Conservation (phyloP, 108 stramenopile species). For the Asterionellopsis glacialis region DNA sequence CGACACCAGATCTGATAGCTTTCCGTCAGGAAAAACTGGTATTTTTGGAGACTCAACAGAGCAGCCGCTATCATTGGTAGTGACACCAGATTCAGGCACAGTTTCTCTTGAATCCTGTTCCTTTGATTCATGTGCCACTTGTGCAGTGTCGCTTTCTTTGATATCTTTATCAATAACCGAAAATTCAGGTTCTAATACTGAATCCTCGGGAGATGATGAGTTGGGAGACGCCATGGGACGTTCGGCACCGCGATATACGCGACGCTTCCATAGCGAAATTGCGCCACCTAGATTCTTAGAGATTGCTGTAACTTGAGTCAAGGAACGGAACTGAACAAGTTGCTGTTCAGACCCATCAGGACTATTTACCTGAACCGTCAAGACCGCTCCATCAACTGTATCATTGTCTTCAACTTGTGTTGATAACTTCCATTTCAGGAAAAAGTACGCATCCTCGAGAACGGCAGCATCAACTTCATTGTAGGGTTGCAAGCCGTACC, state of each 20-base stretch:
- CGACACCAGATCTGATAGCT: neutral
- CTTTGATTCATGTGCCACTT: neutral
- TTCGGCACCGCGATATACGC: slow-evolving; percentile 58
- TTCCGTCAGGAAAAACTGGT: too few species aligned
- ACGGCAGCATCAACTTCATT: slow-evolving; percentile 40
- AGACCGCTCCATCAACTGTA: slow-evolving; percentile 6
- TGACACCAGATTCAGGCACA: too few species aligned
- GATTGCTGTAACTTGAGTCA: slow-evolving; percentile 51
- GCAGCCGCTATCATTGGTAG: too few species aligned
- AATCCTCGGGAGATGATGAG: too few species aligned
- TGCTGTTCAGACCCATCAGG: slow-evolving; percentile 44
- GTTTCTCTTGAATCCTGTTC: too few species aligned
- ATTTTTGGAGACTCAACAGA: too few species aligned
- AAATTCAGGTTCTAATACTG: neutral
- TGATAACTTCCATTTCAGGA: slow-evolving; percentile 52
- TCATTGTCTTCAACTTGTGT: slow-evolving; percentile 1
- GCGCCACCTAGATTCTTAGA: slow-evolving; percentile 54
- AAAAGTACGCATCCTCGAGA: slow-evolving; percentile 63
- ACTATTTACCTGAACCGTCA: slow-evolving; percentile 57
- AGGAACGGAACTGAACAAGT: slow-evolving; percentile 57
- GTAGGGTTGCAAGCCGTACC: slow-evolving; percentile 63
- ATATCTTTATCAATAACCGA: too few species aligned
- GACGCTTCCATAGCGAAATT: slow-evolving; percentile 51
- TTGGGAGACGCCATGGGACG: too few species aligned
- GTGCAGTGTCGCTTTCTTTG: too few species aligned